Percentiles rank a stretch among this genome's conserved stretches.
These are phyloP conservation scores for Diplodia seriata DNA, from an alignment of 2,329 filamentous ascomycete species.

Conservation along the genomic window DNA sequence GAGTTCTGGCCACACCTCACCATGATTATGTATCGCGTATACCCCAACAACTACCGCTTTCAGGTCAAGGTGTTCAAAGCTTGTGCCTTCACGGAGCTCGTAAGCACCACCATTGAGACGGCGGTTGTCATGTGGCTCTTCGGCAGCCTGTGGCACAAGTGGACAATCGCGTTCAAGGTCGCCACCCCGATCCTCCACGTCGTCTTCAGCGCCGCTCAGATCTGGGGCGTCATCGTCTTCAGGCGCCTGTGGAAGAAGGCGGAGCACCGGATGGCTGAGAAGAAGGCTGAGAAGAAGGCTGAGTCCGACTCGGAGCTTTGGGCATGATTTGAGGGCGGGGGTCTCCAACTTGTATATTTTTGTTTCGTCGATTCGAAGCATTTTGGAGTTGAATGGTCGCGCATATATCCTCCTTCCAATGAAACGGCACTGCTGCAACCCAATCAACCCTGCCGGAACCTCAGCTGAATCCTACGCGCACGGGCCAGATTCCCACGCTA, in stretches of 20 bases:
- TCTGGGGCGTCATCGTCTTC: conserved; percentile 54
- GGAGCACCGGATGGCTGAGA: conserved; percentile 29
- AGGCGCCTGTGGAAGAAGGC: conserved; percentile 49
- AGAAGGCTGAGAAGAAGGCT: conserved; percentile 26
- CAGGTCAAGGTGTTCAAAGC: conserved; percentile 50
- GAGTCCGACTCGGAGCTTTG: too few species aligned
- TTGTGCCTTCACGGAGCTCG: conserved; percentile 48
- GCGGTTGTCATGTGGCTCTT: conserved; percentile 55
- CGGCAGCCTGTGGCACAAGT: conserved; percentile 51
- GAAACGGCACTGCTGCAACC: not conserved
- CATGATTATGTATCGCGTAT: conserved; percentile 55
- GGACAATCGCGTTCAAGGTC: conserved; percentile 54
- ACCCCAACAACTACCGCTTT: conserved; percentile 49
- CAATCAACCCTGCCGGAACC: not conserved
- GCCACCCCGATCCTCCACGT: conserved; percentile 53
- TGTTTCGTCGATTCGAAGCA: too few species aligned
- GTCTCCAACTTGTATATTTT: too few species aligned
- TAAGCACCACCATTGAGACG: conserved; percentile 52
- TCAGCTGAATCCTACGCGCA: conserved; percentile 8
- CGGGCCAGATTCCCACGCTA: not conserved
- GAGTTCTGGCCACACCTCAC: conserved; percentile 57
- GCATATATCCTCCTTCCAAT: not conserved
- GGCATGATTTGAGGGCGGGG: not conserved
- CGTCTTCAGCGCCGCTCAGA: conserved; percentile 52
- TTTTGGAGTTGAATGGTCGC: not conserved